Evolutionary conservation across 2,329 filamentous ascomycete species (phyloP).

Genomic region (Chalara sp.): DNA sequence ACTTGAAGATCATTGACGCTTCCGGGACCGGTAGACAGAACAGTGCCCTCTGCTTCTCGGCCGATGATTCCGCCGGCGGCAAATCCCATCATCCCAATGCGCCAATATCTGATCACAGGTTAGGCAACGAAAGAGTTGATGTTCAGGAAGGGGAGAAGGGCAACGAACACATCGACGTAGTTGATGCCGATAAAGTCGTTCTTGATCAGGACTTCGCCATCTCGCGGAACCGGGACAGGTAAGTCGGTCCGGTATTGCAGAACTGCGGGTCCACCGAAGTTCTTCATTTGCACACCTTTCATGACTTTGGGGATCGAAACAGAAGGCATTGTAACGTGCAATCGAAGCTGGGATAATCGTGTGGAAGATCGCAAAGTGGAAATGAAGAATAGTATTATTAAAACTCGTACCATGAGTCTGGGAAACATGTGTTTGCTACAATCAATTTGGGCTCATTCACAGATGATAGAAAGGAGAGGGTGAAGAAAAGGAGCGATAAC

Average conservation of each 20-base stretch:
- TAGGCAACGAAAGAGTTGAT: too few relatives aligned
- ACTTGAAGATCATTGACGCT: slow-evolving; percentile 45
- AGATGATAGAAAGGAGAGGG: too few relatives aligned
- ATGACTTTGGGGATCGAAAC: slow-evolving; percentile 17
- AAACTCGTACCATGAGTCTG: too few relatives aligned
- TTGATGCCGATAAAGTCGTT: slow-evolving; percentile 80
- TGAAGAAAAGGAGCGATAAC: too few relatives aligned
- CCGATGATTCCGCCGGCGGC: slow-evolving; percentile 70
- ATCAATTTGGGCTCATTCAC: too few relatives aligned
- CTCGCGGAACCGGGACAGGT: slow-evolving; percentile 59
- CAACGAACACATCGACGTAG: slow-evolving; percentile 70
- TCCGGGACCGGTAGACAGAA: slow-evolving; percentile 53
- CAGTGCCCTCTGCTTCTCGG: slow-evolving; percentile 68
- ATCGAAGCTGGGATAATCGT: too few relatives aligned
- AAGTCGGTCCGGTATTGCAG: slow-evolving; percentile 64
- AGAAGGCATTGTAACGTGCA: neutral
- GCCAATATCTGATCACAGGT: slow-evolving; percentile 59
- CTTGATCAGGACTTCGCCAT: slow-evolving; percentile 69
- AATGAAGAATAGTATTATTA: too few relatives aligned
- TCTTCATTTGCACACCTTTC: slow-evolving; percentile 66
- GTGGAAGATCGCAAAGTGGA: too few relatives aligned
- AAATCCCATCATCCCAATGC: slow-evolving; percentile 72
- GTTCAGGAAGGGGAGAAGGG: neutral
- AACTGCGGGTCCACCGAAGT: slow-evolving; percentile 68
- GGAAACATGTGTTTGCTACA: too few relatives aligned